Evolutionary conservation across 495 filamentous ascomycete genomes (phyloP).

Genomic region (Clavariopsis aquatica): DNA sequence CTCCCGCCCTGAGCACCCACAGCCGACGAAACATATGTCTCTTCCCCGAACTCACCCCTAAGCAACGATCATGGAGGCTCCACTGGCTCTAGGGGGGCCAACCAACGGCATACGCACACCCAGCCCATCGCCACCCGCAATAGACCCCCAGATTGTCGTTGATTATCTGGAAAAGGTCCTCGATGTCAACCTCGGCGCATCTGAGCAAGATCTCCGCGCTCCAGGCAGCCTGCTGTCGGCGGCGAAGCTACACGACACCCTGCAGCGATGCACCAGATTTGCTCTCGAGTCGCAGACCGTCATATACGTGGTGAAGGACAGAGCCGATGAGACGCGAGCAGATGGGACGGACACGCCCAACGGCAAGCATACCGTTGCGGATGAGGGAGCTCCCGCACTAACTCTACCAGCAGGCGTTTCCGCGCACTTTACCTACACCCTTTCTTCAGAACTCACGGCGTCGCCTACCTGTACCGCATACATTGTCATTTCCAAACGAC

Average conservation of each 20-base stretch:
- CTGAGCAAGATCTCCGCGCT: constrained; percentile 73
- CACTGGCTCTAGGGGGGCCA: constrained; percentile 40
- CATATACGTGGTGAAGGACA: constrained; percentile 87
- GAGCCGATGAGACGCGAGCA: constrained; percentile 45
- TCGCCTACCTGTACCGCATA: constrained; percentile 77
- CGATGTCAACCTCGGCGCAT: constrained; percentile 81
- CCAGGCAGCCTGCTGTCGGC: constrained; percentile 80
- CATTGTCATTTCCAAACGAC: constrained; percentile 85
- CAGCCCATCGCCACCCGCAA: constrained; percentile 46
- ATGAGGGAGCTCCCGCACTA: constrained; percentile 11
- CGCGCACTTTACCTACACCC: constrained; percentile 66
- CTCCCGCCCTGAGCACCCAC: neutral
- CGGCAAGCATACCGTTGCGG: constrained; percentile 43
- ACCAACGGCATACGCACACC: constrained; percentile 44
- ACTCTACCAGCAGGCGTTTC: constrained; percentile 41
- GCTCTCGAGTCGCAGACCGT: constrained; percentile 82
- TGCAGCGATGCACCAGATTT: constrained; percentile 85
- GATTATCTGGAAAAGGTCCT: constrained; percentile 79
- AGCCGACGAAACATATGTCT: constrained; percentile 35
- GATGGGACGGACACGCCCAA: constrained; percentile 55
- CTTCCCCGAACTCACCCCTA: constrained; percentile 13
- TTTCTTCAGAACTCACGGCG: constrained; percentile 78
- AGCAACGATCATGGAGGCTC: constrained; percentile 45
- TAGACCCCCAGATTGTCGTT: constrained; percentile 66
- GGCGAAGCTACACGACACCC: constrained; percentile 68